These are phyloP conservation scores for Cephalotrichum gorgonifer DNA, from an alignment of 2,329 filamentous ascomycete genomes.

Conservation along the genomic window DNA sequence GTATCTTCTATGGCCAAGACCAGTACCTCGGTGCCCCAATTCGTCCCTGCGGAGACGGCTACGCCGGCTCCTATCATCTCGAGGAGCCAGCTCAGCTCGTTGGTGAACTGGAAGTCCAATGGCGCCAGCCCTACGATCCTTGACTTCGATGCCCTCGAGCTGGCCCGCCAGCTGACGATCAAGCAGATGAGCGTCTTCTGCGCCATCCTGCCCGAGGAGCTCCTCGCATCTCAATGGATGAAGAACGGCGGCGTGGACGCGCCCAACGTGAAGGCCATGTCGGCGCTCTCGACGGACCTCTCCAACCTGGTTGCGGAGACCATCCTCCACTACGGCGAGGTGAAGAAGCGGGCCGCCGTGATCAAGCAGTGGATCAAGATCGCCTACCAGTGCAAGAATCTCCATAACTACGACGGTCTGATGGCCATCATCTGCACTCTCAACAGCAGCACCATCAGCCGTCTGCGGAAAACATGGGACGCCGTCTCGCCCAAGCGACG, in stretches of 20 bases:
- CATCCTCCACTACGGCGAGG: slow-evolving; percentile 78
- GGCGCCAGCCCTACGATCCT: slow-evolving; percentile 63
- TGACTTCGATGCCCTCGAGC: slow-evolving; percentile 83
- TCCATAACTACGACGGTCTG: slow-evolving; percentile 91
- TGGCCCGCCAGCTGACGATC: slow-evolving; percentile 85
- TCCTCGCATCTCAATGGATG: slow-evolving; percentile 87
- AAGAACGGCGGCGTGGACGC: slow-evolving; percentile 73
- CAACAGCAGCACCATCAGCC: slow-evolving; percentile 82
- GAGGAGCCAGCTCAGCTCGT: slow-evolving; percentile 63
- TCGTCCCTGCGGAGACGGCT: slow-evolving; percentile 60
- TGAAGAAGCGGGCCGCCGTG: slow-evolving; percentile 78
- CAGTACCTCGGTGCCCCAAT: slow-evolving; percentile 62
- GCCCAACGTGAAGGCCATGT: slow-evolving; percentile 90
- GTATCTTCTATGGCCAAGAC: slow-evolving; percentile 84
- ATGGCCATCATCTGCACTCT: slow-evolving; percentile 96
- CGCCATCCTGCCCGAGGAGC: slow-evolving; percentile 81
- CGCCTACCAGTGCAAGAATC: slow-evolving; percentile 71
- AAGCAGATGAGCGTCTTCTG: slow-evolving; percentile 90
- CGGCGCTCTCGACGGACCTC: slow-evolving; percentile 80
- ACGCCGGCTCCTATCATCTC: slow-evolving; percentile 60
- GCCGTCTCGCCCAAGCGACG: slow-evolving; percentile 75
- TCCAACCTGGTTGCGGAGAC: slow-evolving; percentile 90
- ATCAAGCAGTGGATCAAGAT: slow-evolving; percentile 99
- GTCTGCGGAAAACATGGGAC: slow-evolving; percentile 89
- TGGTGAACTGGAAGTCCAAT: slow-evolving; percentile 66